A percentile compares a stretch with the other conserved stretches of the same genome.
Evolutionary conservation across 768 basidiomycete genomes (phyloP).

Genomic region (Tricholoma hemisulphureum): DNA sequence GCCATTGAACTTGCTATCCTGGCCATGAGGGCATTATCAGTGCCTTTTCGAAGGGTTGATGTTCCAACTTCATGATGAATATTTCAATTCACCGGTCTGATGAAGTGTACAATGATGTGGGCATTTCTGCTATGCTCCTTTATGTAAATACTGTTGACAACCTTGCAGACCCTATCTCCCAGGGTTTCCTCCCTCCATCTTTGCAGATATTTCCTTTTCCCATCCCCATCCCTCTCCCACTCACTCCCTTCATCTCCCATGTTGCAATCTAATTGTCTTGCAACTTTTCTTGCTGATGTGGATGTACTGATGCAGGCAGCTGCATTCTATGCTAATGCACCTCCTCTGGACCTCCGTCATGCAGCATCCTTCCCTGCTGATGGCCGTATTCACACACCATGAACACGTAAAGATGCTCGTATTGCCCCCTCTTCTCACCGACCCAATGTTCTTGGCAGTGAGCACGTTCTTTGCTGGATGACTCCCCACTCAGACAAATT

Average conservation of each 20-base stretch:
- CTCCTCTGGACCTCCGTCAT: neutral
- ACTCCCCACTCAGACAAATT: conserved; percentile 13
- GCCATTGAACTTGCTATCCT: conserved; percentile 6
- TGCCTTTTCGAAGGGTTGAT: conserved; percentile 18
- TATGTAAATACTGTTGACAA: conserved; percentile 29
- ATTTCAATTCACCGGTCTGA: conserved; percentile 16
- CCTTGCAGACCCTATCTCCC: conserved; percentile 31
- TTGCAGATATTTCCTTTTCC: neutral
- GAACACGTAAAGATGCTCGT: neutral
- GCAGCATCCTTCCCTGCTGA: conserved; percentile 1
- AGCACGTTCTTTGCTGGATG: conserved; percentile 13
- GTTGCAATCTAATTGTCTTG: neutral
- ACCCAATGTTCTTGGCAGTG: conserved; percentile 15
- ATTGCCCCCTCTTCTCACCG: conserved; percentile 4
- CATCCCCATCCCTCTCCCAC: neutral
- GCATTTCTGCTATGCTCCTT: conserved; percentile 18
- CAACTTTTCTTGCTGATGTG: neutral
- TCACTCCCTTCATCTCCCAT: neutral
- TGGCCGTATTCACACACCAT: conserved; percentile 4
- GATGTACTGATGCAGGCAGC: neutral
- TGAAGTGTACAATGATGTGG: conserved; percentile 10
- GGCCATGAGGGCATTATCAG: conserved; percentile 16
- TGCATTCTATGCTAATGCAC: neutral
- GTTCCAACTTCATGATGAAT: conserved; percentile 19
- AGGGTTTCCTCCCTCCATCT: neutral